Evolutionary conservation across 108 stramenopile genomes (phyloP), one percentile per base, ranked within the genome.

Genomic region (Skeletonema tropicum): DNA sequence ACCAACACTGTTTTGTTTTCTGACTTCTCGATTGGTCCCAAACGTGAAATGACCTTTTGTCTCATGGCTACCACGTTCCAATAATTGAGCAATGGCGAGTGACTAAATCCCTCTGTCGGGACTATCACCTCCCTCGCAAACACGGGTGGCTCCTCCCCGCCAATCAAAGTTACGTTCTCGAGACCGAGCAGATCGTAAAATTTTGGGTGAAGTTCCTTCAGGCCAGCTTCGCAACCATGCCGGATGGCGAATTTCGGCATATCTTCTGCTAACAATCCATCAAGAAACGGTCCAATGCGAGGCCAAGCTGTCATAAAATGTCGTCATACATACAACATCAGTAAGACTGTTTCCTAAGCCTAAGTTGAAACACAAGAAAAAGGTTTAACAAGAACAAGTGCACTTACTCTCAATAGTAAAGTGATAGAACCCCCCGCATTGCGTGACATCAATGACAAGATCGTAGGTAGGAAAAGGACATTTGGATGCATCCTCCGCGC

Each of bases 1-100:
- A 62, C 61, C 61, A 62, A 62, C 8, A 62, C 61, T 62, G 36
- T 62, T 38, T 62, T 62, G 17, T 62, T 36, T 36, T 38, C 36
- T 38, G 61, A 36, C 36, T 33, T 38, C 32, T 33, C 39, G 23
- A 62, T 62, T 17, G 61, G 61, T 15, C 33, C 61, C 39, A 62
- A 7, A 38, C 10, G 1, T 10, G 17, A 5, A 0, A 36, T 9
- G 35, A 62, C 61, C 39, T 62, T 33, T 36, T 38, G 61, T 12
- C 61, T 8, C 31, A 62, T 38, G 35, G 33, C 17, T 8, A 62
- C n/a, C 17, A 62, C 0, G 23, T 62, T 62, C 61, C 61, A 62
- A 38, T 36, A 62, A 11, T 62, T 62, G 32, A 62, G 61, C n/a
- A 62, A 10, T 19, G 61, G 61, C 10, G 61, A 62, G 2, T 62